phyloP scores from a whole-genome alignment of 2,329 filamentous ascomycete genomes.

The Colletotrichum incanum region DNA sequence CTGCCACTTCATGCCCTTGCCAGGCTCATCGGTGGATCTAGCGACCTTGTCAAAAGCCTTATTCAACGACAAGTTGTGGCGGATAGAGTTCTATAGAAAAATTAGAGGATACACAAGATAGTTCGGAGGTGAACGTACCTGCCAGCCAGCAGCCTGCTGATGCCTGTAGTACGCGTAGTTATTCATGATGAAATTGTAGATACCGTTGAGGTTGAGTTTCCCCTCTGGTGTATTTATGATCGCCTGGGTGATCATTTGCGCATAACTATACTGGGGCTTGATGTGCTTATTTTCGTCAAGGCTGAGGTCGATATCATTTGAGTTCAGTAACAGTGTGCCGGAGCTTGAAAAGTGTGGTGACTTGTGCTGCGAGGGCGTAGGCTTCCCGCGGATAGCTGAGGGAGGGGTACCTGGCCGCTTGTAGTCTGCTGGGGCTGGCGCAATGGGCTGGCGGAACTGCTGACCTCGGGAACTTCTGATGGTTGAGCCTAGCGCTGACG shows the following conservation, averaged over 20 bases:
- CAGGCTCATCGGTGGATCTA: slow-evolving; percentile 92
- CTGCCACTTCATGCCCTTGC: slow-evolving; percentile 99
- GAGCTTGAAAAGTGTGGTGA: slow-evolving; percentile 57
- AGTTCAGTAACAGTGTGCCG: slow-evolving; percentile 63
- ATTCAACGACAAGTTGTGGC: slow-evolving; percentile 95
- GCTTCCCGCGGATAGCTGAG: slow-evolving; percentile 57
- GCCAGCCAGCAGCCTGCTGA: slow-evolving; percentile 86
- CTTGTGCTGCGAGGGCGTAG: slow-evolving; percentile 51
- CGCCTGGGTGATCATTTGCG: slow-evolving; percentile 96
- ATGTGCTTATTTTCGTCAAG: slow-evolving; percentile 89
- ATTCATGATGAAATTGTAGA: slow-evolving; percentile 93
- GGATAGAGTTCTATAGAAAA: slow-evolving; percentile 84
- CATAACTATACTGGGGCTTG: slow-evolving; percentile 97
- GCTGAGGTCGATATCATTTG: slow-evolving; percentile 80
- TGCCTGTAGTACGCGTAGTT: slow-evolving; percentile 95
- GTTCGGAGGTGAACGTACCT: slow-evolving; percentile 69
- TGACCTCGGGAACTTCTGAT: slow-evolving; percentile 44
- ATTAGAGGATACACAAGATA: slow-evolving; percentile 46
- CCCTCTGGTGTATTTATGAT: slow-evolving; percentile 90
- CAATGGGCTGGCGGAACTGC: slow-evolving; percentile 62
- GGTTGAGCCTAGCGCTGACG: slow-evolving; percentile 39
- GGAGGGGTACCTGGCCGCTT: slow-evolving; percentile 74
- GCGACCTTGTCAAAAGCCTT: slow-evolving; percentile 96
- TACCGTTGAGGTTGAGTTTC: slow-evolving; percentile 91
- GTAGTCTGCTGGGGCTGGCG: slow-evolving; percentile 73